Base-by-base conservation (phyloP, 106 monocot species). In the Xerophyta viscosa region DNA sequence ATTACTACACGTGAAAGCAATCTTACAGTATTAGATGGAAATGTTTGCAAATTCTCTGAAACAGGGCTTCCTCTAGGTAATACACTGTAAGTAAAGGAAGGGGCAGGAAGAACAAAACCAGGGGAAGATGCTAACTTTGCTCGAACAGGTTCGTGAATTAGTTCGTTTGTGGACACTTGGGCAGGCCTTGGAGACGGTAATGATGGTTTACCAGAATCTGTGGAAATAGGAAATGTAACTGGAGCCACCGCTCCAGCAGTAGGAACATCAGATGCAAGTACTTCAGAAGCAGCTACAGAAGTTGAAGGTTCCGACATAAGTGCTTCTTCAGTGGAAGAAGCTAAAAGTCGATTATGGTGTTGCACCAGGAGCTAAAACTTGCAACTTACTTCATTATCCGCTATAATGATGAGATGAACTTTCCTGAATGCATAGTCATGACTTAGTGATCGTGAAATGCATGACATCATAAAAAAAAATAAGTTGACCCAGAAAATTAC, bases 21-120 rank as follows among this genome's bases (percentile, higher is more conserved):
- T 67, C 71, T 72, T 36, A 79, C 84, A 56, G 78, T 54, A 65
- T 52, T 22, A 52, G 63, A 43, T 42, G 54, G 27, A 36, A 62
- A 66, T 66, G 69, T 85, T 42, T 78, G 90, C 31, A 29, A 54
- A 41, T 21, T 60, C 20, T 67, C 77, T 42, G 66, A n/a, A 22
- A 66, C 26, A 77, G 68, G 60, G 54, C 57, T 85, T 26, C 24
- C 17, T 48, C 69, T 74, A 33, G 81, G 81, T 56, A 75, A 62
- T 42, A 71, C 53, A 55, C 52, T 72, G 51, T 75, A 76, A 27
- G 79, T 69, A 67, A 83, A 73, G 24, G 76, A 58, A 45, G 60
- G 65, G 31, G 75, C 56, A 65, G 84, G 41, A 13, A 58, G 61
- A 70, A 59, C 63, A 63, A 62, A 77, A 46, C 71, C 74, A 22